Percentiles rank a stretch among this genome's conserved stretches.
These are phyloP conservation scores for Cubamyces sp. DNA, from an alignment of 768 basidiomycete genomes.

Conservation along the genomic window DNA sequence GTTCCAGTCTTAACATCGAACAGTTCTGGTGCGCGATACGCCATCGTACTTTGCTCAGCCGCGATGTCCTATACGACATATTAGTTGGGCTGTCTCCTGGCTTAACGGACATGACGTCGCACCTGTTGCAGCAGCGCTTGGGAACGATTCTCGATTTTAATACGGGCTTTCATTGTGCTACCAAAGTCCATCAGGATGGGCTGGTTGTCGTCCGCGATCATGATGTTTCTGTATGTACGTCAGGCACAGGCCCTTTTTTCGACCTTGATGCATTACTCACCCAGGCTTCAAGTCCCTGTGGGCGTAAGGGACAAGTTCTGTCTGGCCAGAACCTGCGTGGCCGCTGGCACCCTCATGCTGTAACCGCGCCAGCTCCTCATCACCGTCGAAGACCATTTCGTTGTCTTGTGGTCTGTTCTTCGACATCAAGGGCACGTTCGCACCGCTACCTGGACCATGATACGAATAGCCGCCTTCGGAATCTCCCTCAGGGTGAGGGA, in stretches of 20 bases:
- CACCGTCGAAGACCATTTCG: slow-evolving; percentile 78
- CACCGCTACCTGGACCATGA: slow-evolving; percentile 37
- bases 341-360: slow-evolving; percentile 44
- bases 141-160: slow-evolving; percentile 78
- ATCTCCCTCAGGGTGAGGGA: slow-evolving; percentile 78
- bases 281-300: slow-evolving; percentile 97
- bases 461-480: slow-evolving; percentile 78
- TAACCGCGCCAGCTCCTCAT: slow-evolving; percentile 62
- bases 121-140: slow-evolving; percentile 92
- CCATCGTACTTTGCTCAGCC: slow-evolving; percentile 98
- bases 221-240: slow-evolving; percentile 72
- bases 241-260: neutral
- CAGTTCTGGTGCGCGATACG: slow-evolving; percentile 95
- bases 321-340: slow-evolving; percentile 40
- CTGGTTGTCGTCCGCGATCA: slow-evolving; percentile 91
- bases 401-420: slow-evolving; percentile 47
- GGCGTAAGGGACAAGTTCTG: slow-evolving; percentile 83
- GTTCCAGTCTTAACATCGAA: slow-evolving; percentile 96
- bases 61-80: slow-evolving; percentile 72
- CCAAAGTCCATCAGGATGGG: slow-evolving; percentile 99
- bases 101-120: slow-evolving; percentile 9
- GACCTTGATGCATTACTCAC: slow-evolving; percentile 50
- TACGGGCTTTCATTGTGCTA: slow-evolving; percentile 84
- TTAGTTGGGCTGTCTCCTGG: neutral
- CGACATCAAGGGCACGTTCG: slow-evolving; percentile 61